Evolutionary conservation across 768 basidiomycete species (phyloP).

Genomic region (Rhodotorula paludigena): DNA sequence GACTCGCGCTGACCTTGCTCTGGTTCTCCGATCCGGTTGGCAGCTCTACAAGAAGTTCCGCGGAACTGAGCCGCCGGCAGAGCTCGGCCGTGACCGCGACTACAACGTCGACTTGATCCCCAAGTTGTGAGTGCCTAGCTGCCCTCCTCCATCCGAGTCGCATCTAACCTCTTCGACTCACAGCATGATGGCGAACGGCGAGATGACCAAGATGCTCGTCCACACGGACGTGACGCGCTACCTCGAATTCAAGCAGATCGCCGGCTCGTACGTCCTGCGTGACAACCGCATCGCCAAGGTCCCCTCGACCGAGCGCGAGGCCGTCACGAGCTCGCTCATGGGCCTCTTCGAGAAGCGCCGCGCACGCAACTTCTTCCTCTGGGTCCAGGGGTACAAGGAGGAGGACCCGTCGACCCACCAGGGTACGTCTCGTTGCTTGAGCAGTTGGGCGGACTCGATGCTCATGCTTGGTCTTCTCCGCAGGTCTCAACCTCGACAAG

Average conservation of each 20-base stretch:
- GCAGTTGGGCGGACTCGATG: too few relatives aligned
- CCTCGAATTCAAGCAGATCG: slow-evolving; percentile 99
- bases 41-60: slow-evolving; percentile 97
- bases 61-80: slow-evolving; percentile 66
- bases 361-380: slow-evolving; percentile 98
- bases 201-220: slow-evolving; percentile 94
- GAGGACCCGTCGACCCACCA: slow-evolving; percentile 94
- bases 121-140: slow-evolving; percentile 58
- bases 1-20: background rate
- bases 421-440: slow-evolving; percentile 55
- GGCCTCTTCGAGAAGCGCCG: slow-evolving; percentile 98
- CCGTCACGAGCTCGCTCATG: slow-evolving; percentile 90
- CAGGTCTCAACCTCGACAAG: slow-evolving; percentile 81
- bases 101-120: slow-evolving; percentile 97
- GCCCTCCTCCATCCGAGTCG: background rate
- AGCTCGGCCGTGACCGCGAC: slow-evolving; percentile 92
- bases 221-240: slow-evolving; percentile 98
- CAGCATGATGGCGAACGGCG: slow-evolving; percentile 88
- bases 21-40: background rate
- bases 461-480: too few relatives aligned
- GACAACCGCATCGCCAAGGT: slow-evolving; percentile 97
- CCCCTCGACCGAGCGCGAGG: slow-evolving; percentile 95
- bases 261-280: slow-evolving; percentile 94
- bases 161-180: background rate
- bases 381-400: slow-evolving; percentile 89